Evolutionary conservation across 2,329 filamentous ascomycete genomes (phyloP), one percentile per base, ranked within the genome.

Genomic region (Aspergillus quadricinctus): DNA sequence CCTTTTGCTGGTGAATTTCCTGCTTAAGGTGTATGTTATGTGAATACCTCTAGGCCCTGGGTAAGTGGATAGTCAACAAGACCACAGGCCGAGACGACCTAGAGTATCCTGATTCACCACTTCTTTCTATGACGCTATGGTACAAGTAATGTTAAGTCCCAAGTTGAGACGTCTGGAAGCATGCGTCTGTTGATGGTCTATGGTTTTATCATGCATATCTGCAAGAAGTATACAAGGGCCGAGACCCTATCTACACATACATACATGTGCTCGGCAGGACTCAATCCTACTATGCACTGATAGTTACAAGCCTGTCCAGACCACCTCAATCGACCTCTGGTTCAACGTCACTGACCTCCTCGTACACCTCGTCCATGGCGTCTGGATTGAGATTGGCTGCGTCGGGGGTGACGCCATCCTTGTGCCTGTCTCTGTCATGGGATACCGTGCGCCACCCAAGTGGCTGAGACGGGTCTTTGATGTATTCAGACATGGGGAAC

Each of bases 401-500:
- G 46, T 78, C 75, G 10, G 72, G 65, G 2, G 67, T 66, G 4
- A 67, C 66, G 2, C 72, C 74, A 17, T 66, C 63, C 48, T 68
- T 67, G 23, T 68, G 63, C 49, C 69, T 61, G 35, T 78, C 77
- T 52, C 75, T 78, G 61, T 83, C 78, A 56, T 86, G 81, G 31
- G 80, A 80, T 48, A 84, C 74, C 29, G 81, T 80, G 66, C 75
- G 78, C 84, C 84, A 87, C 4, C 83, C 83, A 19, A 81, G 75
- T 4, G 77, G 70, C 58, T 79, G 73, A 1, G 67, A 69, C 1
- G 73, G 53, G 58, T 87, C 84, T 66, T 87, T 87, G 52, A 83
- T 68, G 58, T 85, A 87, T 71, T 87, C 84, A 29, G 85, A 82
- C 58, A 86, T 87, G 2, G 85, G 84, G 76, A 87, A 88, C 77